Conservation (phyloP, 306 rosid genomes). For the Parietaria judaica region DNA sequence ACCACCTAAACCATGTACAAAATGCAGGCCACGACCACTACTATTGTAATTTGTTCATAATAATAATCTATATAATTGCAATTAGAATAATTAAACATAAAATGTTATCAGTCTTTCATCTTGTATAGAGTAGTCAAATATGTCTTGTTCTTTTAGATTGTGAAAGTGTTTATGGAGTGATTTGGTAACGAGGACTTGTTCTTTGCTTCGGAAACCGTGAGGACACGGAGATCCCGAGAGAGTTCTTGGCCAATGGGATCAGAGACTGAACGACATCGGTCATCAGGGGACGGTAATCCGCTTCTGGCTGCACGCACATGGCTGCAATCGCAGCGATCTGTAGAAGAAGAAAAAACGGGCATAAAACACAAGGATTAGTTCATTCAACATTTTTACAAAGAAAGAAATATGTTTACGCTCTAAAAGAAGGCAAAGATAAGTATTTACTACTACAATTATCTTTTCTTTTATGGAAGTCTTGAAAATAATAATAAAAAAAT, state of each 20-base stretch:
- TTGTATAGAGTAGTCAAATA: too few species aligned
- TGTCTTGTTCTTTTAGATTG: not conserved
- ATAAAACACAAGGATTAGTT: constrained; percentile 8
- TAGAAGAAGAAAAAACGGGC: not conserved
- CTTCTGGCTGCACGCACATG: constrained; percentile 97
- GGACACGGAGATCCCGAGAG: constrained; percentile 37
- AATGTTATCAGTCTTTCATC: too few species aligned
- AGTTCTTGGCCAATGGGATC: constrained; percentile 56
- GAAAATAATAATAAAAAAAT: too few species aligned
- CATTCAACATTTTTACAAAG: not conserved
- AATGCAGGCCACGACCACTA: too few species aligned
- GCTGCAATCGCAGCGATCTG: constrained; percentile 97
- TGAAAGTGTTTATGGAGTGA: constrained; percentile 8
- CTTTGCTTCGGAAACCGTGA: constrained; percentile 51
- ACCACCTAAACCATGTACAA: too few species aligned
- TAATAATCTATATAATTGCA: too few species aligned
- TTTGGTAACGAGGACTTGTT: constrained; percentile 25
- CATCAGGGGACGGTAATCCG: constrained; percentile 90
- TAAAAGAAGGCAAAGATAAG: too few species aligned
- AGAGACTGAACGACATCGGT: constrained; percentile 90
- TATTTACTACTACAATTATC: too few species aligned
- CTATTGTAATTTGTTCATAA: too few species aligned
- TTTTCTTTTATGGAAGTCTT: too few species aligned
- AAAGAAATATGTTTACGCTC: not conserved
- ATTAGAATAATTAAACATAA: too few species aligned